Conservation (phyloP, 768 basidiomycete species). For the Sporobolomyces phaffii region DNA sequence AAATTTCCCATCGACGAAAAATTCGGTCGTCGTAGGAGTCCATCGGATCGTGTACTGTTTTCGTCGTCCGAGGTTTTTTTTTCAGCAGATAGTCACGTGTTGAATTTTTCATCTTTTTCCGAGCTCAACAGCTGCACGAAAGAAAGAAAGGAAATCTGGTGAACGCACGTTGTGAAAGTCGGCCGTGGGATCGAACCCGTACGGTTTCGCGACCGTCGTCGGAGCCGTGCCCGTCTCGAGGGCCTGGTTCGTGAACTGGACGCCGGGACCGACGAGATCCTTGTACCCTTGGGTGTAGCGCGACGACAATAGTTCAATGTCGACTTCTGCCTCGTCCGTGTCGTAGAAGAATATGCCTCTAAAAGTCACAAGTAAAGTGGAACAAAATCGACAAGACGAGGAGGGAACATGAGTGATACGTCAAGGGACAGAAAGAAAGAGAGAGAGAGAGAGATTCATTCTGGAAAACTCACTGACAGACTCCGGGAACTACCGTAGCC, state of each 20-base stretch:
- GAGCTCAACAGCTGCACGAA: not conserved
- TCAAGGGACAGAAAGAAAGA: too few species aligned
- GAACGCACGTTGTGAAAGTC: constrained; percentile 16
- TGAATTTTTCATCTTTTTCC: not conserved
- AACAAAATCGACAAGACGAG: not conserved
- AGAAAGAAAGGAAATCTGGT: not conserved
- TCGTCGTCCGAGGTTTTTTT: not conserved
- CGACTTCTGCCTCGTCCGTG: not conserved
- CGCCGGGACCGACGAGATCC: not conserved
- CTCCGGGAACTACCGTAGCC: not conserved
- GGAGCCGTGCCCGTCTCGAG: not conserved
- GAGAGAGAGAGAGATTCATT: too few species aligned
- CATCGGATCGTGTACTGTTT: constrained; percentile 13
- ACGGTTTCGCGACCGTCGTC: not conserved
- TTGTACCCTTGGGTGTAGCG: constrained; percentile 5
- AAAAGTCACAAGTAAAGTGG: not conserved
- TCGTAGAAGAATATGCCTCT: not conserved
- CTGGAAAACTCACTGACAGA: constrained; percentile 6
- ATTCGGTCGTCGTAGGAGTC: not conserved
- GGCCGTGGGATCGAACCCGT: constrained; percentile 9
- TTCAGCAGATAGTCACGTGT: not conserved
- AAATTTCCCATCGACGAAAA: constrained; percentile 16
- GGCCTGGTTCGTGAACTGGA: constrained; percentile 16
- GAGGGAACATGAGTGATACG: too few species aligned
- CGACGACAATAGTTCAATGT: constrained; percentile 8